phyloP scores from a whole-genome alignment of 306 rosid genomes.

The Rosa lucieae region DNA sequence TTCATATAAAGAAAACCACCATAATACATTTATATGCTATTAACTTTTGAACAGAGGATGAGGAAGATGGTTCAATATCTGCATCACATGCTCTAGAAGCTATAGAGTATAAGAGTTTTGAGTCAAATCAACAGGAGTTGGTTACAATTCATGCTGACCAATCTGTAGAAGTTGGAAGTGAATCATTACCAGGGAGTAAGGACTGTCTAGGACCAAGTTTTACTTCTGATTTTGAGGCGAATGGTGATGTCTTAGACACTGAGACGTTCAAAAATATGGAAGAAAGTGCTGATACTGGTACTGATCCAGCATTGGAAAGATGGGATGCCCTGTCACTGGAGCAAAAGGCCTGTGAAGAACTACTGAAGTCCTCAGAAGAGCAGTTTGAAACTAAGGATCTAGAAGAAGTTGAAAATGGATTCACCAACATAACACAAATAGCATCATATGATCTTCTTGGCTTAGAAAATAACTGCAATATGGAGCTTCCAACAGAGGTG shows the following conservation, averaged over 20 bases:
- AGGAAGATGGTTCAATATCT: slow-evolving; percentile 28
- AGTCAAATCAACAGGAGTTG: slow-evolving; percentile 28
- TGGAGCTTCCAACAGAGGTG: slow-evolving; percentile 23
- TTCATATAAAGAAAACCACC: background rate
- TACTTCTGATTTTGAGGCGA: background rate
- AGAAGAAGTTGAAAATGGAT: slow-evolving; percentile 25
- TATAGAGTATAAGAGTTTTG: slow-evolving; percentile 27
- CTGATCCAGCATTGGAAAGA: slow-evolving; percentile 23
- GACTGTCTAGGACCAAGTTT: slow-evolving; percentile 20
- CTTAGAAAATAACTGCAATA: slow-evolving; percentile 13
- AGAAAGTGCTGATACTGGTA: slow-evolving; percentile 16
- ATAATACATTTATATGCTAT: background rate
- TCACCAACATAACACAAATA: slow-evolving; percentile 13
- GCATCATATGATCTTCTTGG: slow-evolving; percentile 11
- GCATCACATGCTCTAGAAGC: slow-evolving; percentile 31
- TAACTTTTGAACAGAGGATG: slow-evolving; percentile 32
- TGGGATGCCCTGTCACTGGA: slow-evolving; percentile 27
- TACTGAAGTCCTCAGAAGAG: background rate
- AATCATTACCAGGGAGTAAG: slow-evolving; percentile 22
- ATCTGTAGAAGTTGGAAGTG: slow-evolving; percentile 28
- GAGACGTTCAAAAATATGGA: slow-evolving; percentile 1
- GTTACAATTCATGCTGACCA: slow-evolving; percentile 23
- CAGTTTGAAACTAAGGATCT: slow-evolving; percentile 20
- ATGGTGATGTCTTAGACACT: slow-evolving; percentile 10
- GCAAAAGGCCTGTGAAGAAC: slow-evolving; percentile 29